These are phyloP conservation scores for Podaxis rugospora DNA, from an alignment of 768 basidiomycete genomes.

Conservation along the genomic window DNA sequence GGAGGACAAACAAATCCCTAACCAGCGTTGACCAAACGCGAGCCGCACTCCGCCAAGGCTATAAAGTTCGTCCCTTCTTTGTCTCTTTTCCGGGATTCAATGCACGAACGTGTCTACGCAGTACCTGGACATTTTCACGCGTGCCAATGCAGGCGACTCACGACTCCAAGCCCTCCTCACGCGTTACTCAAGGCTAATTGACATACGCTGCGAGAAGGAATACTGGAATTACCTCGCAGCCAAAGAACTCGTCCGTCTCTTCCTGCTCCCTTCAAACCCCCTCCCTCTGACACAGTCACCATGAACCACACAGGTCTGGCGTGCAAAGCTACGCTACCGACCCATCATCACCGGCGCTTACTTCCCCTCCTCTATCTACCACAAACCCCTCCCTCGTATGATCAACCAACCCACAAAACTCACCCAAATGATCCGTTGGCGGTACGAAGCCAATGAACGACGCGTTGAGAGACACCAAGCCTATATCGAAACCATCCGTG, in stretches of 20 bases:
- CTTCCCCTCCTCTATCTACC: slow-evolving; percentile 58
- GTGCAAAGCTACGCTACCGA: slow-evolving; percentile 44
- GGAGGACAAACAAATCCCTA: slow-evolving; percentile 44
- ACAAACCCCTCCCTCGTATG: slow-evolving; percentile 74
- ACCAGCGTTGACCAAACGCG: slow-evolving; percentile 52
- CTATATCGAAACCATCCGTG: slow-evolving; percentile 25
- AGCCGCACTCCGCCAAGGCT: slow-evolving; percentile 41
- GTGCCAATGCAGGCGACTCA: slow-evolving; percentile 50
- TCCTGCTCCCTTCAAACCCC: background rate
- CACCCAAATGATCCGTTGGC: slow-evolving; percentile 59
- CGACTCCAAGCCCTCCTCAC: slow-evolving; percentile 40
- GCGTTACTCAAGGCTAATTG: slow-evolving; percentile 59
- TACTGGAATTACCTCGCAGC: slow-evolving; percentile 41
- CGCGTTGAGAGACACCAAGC: slow-evolving; percentile 34
- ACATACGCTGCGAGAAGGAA: slow-evolving; percentile 42
- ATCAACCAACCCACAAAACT: slow-evolving; percentile 75
- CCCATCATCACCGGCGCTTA: slow-evolving; percentile 71
- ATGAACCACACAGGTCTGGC: slow-evolving; percentile 44
- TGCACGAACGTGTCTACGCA: slow-evolving; percentile 18
- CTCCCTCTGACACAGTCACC: background rate
- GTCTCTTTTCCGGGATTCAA: background rate
- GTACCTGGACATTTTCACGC: slow-evolving; percentile 58
- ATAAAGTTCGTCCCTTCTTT: slow-evolving; percentile 42
- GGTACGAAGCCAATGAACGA: slow-evolving; percentile 31
- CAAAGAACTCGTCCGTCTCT: slow-evolving; percentile 46